Evolutionary conservation across 225 moss, liverwort and hornwort genomes (phyloP).

Genomic region (Antitrichia curtipendula): DNA sequence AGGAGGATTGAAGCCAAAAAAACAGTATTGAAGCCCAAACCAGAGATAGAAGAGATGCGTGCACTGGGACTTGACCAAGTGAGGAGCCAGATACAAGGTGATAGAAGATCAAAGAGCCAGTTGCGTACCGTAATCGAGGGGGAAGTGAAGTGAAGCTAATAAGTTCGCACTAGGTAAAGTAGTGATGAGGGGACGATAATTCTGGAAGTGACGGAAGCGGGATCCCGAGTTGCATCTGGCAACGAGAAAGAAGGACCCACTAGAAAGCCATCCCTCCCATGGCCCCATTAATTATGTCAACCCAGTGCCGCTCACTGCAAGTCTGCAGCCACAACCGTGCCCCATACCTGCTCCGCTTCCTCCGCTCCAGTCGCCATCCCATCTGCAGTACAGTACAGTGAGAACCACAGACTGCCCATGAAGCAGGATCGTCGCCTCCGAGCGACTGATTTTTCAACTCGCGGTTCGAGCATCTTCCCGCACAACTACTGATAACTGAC

Average conservation of each 20-base stretch:
- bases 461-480: background rate
- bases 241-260: background rate
- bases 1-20: background rate
- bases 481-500: no score
- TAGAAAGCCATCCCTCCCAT: background rate
- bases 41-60: background rate
- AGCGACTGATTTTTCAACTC: no score
- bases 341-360: background rate
- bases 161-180: background rate
- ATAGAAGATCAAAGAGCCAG: background rate
- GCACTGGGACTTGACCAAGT: background rate
- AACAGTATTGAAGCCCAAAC: background rate
- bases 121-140: background rate
- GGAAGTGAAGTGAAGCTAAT: background rate
- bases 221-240: background rate
- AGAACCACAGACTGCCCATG: background rate
- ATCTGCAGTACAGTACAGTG: background rate
- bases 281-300: background rate
- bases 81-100: background rate
- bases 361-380: background rate
- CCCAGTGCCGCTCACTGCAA: background rate
- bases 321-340: background rate
- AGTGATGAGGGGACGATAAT: background rate
- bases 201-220: background rate
- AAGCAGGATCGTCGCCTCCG: background rate